Evolutionary conservation across 2,329 filamentous ascomycete species (phyloP), one percentile per base, ranked within the genome.

Genomic region (Orbilia quercus): DNA sequence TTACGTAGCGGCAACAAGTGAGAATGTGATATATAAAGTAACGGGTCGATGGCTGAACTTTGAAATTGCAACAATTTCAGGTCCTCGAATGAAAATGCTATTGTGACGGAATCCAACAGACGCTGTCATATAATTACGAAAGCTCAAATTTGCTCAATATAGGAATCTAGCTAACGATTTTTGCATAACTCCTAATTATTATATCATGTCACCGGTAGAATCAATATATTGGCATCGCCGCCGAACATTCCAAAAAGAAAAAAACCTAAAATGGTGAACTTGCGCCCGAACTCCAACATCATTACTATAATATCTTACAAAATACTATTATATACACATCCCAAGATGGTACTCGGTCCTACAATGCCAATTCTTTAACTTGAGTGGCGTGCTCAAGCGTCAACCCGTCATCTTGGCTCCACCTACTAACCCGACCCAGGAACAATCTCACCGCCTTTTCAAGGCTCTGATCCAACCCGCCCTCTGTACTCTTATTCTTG

Each of bases 381-480:
- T 65, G 51, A 20, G 34, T 50, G 25, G 44, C 59, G 40, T 65
- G 47, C 16, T 53, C 53, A n/a, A 72, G 67, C 25, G 36, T 47
- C 23, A 72, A 20, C 1, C 47, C 22, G 23, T 72, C 67, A 0
- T 72, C 59, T 9, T 47, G 60, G 47, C 59, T 60, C 59, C 59
- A 72, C 20, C 59, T 64, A 16, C 40, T 42, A n/a, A 72, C 45
- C 40, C 54, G 63, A 22, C 67, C 67, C 47, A 72, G n/a, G 54
- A 72, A 72, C 11, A 72, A 50, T 28, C 47, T 58, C 40, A 72
- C 45, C 25, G 67, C 67, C 25, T 55, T 72, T 23, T 72, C 67
- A 54, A 72, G 60, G 47, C 67, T 72, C 23, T 75, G 44, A 47
- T 75, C 72, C 7, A 75, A 31, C 11, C 65, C 64, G 7, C 55